Base-by-base conservation (phyloP, 352 stramenopile genomes). In the Phytophthora macrochlamydospora region DNA sequence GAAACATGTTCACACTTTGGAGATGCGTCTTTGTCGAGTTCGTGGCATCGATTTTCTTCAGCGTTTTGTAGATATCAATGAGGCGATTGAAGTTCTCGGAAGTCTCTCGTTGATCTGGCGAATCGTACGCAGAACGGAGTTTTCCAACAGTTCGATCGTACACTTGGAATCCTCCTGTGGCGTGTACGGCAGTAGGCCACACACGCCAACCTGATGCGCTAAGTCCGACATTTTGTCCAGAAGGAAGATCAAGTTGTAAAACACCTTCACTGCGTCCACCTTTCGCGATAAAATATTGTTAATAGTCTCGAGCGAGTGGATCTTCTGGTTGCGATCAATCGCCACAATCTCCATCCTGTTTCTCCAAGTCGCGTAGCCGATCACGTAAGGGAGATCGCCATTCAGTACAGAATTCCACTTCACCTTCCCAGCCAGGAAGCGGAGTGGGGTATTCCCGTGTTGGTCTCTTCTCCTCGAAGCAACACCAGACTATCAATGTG, bases 391-490 rank as follows among this genome's bases (percentile, higher is more conserved):
- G 37, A 65, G 14, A 37, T 65, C 49, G 43, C 57, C 48, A 51
- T 57, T 58, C 51, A 58, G 43, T 43, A 65, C 58, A 14, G 49
- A 2, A 33, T 65, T 58, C 57, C 57, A 37, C 24, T 35, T 12
- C 57, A 58, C 58, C 50, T 58, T 65, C 12, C 2, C 18, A 35
- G 35, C 2, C 33, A 65, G 44, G 2, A 44, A 46, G 18, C 24
- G 4, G 33, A 50, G 48, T 52, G 46, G 13, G 32, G 0, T 31
- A 13, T 65, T 33, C 55, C 53, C 37, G 50, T 44, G 51, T 57
- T 49, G n/a, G n/a, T n/a, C n/a, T 65, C 48, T 65, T 65, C 57
- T 18, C 57, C 57, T 51, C 57, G 57, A 33, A 65, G 32, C 7
- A 65, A 38, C 8, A 65, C 57, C 32, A 57, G 29, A 31, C 38